Base-by-base conservation (phyloP, 345 rosid species). In the Corchorus olitorius region DNA sequence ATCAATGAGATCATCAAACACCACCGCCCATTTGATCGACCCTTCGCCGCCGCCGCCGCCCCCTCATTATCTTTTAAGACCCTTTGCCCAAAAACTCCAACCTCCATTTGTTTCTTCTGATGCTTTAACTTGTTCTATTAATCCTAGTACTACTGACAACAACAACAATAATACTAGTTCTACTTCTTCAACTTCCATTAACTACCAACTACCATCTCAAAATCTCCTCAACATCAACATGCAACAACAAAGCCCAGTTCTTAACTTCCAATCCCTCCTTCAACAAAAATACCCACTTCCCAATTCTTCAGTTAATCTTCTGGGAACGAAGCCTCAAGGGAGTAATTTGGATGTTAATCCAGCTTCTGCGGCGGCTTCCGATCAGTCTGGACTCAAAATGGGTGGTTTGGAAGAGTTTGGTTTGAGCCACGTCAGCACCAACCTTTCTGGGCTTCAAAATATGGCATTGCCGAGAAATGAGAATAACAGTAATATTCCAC, bases 201-300 rank as follows among this genome's bases (percentile, higher is more conserved):
- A 76, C 82, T 80, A 77, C 81, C 84, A 78, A 74, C 72, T 73
- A 39, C 79, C 77, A 17, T 68, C 77, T 53, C 79, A 80, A 3
- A 76, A 77, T 74, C 74, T 89, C 15, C 84, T 87, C 76, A 76
- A 82, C 77, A 78, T 74, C 53, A 86, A 82, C 84, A 78, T 83
- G 61, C 92, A 27, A 27, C 27, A 27, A 27, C 27, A 87, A 73
- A 88, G 82, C 69, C 93, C 87, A 65, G 77, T 85, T 79, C 84
- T 90, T 58, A 87, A 88, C 76, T 82, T 94, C 55, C 94, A 90
- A 14, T 80, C 94, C 54, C 88, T 92, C 65, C 87, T 90, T 72
- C 93, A 89, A 81, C 80, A 61, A 10, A 84, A 79, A 77, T 83
- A 79, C 78, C 83, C 86, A 71, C 81, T 85, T 79, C 54, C 84